Percentiles rank a stretch among this genome's conserved stretches.
Evolutionary conservation across 2,329 filamentous ascomycete genomes (phyloP).

Genomic region (Fusarium floridanum): DNA sequence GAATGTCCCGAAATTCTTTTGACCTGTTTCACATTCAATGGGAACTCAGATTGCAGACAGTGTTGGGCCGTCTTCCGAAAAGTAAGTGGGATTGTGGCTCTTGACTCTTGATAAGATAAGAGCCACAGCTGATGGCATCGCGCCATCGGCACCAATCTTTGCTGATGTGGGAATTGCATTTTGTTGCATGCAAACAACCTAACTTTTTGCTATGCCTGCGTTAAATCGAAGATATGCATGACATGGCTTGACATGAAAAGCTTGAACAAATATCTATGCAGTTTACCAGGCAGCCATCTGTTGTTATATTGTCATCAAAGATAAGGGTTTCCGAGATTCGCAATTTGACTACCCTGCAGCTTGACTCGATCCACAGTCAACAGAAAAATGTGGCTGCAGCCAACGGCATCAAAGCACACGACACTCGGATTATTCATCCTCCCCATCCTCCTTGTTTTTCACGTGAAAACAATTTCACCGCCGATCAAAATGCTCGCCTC

Average conservation of each 20-base stretch:
- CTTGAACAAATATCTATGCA: neutral
- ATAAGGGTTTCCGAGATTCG: neutral
- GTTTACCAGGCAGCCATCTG: neutral
- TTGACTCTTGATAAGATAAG: neutral
- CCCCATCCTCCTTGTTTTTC: neutral
- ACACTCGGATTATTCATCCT: neutral
- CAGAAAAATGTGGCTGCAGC: neutral
- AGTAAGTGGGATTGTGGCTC: neutral
- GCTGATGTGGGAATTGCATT: neutral
- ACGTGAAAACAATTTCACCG: conserved; percentile 15
- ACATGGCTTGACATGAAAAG: neutral
- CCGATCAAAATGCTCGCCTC: neutral
- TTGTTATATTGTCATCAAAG: neutral
- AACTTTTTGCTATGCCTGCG: neutral
- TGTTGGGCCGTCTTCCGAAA: neutral
- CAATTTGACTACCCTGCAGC: neutral
- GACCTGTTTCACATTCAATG: neutral
- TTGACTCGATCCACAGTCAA: neutral
- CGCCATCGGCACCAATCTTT: neutral
- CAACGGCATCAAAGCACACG: conserved; percentile 1
- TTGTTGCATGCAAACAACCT: neutral
- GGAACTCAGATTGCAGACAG: neutral
- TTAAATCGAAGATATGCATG: neutral
- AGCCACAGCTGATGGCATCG: neutral
- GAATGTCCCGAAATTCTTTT: neutral